Evolutionary conservation across 768 basidiomycete species (phyloP), one percentile per base, ranked within the genome.

Genomic region (Mycena latifolia): DNA sequence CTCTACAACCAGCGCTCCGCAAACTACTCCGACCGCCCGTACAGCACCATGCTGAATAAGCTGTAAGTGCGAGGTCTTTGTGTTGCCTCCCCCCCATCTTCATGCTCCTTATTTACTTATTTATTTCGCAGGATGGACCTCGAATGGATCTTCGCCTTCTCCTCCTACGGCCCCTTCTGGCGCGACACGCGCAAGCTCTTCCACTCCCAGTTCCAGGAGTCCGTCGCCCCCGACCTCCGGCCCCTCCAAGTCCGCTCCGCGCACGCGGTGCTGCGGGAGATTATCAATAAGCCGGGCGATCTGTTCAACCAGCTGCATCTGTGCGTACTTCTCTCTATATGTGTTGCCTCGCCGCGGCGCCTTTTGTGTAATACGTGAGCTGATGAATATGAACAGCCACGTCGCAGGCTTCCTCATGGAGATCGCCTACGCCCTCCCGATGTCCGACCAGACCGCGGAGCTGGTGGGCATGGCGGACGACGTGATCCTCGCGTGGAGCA

Each of bases 401-500:
- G 41, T 43, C n/a, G 41, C 20, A 4, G 41, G 41, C 5, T 43
- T 43, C 20, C n/a, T 43, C 3, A 43, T 43, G 41, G 41, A 43
- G 20, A 11, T 43, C 20, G 41, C 41, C 5, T 43, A 43, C 43
- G 41, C 41, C 27, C 18, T 27, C 20, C 37, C 41, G 10, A 43
- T 41, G 24, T 17, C 41, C 4, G 27, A 24, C 27, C 25, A 20
- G 28, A 56, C 55, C 6, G 25, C 55, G 27, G 41, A 24, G 11
- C 55, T 56, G 11, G 39, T 56, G 17, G 39, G 41, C 17, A 56
- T 56, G 55, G 55, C 55, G 15, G 55, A 56, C 55, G 55, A 56
- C 24, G 55, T 56, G 25, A 56, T 56, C 27, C n/a, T 27, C 20
- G 55, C 55, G 24, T 56, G 55, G 55, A 41, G 37, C 39, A 56